Percentiles rank a stretch among this genome's conserved stretches.
phyloP scores from a whole-genome alignment of 2,329 filamentous ascomycete genomes.

The Colletotrichum phormii region DNA sequence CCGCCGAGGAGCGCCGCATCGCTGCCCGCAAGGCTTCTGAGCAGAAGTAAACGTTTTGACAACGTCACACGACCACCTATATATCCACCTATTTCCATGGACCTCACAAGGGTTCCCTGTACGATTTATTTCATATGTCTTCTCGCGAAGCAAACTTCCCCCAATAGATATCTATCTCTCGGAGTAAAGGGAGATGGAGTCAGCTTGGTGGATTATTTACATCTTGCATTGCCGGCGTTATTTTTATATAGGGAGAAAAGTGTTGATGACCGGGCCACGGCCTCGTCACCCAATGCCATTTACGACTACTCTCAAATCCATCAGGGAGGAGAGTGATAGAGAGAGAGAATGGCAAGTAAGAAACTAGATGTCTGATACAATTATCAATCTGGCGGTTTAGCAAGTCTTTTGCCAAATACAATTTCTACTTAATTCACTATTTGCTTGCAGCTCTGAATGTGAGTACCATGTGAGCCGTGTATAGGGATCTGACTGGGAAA shows the following conservation, averaged over 20 bases:
- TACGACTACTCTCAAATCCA: no score
- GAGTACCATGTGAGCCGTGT: no score
- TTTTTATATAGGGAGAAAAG: background rate
- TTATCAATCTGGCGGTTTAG: background rate
- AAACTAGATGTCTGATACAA: background rate
- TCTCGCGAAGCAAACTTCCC: background rate
- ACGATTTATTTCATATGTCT: conserved; percentile 1
- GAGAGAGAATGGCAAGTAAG: background rate
- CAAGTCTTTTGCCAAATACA: background rate
- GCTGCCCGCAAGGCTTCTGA: conserved; percentile 48
- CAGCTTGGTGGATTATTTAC: background rate
- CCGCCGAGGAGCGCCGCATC: conserved; percentile 76
- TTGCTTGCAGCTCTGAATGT: no score
- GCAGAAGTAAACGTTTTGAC: conserved; percentile 5
- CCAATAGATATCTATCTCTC: background rate
- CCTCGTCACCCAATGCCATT: background rate
- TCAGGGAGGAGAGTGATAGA: no score
- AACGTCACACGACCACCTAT: background rate
- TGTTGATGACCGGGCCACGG: background rate
- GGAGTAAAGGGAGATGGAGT: background rate
- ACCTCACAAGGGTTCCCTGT: background rate
- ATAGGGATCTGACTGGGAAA: no score
- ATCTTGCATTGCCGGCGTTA: conserved; percentile 2
- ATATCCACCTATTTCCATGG: background rate
- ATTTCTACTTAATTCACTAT: background rate